Evolutionary conservation across 345 rosid genomes (phyloP), one percentile per base, ranked within the genome.

Genomic region (Gossypium sturtianum): DNA sequence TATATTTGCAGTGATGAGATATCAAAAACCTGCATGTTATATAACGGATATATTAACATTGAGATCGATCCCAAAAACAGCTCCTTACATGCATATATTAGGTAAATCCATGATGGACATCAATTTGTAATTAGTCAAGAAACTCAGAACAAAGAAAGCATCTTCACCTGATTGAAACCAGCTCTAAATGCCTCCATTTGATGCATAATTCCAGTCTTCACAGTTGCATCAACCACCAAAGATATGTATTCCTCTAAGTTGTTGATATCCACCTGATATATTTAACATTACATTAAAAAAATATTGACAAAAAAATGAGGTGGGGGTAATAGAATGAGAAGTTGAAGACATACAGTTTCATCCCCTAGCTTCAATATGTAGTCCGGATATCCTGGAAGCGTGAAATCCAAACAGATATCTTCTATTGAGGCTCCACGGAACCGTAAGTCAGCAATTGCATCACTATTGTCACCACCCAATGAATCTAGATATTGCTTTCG

Each of bases 321-420:
- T 49, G 52, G 43, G 73, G 15, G 53, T 15, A 25, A 47, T 13
- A 27, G 5, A 38, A 41, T 67, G 57, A 67, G 16, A 71, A 29
- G 70, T 68, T 20, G 49, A 49, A 68, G 41, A 49, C 61, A 38
- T 90, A 96, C 99, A 76, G 74, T 86, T 82, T 88, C 95, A 80
- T 91, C 97, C 77, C 93, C 98, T 23, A 84, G 76, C 83, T 85
- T 93, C 86, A 96, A 72, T 71, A 83, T 81, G 81, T 86, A 96
- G 68, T 93, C 97, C 12, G 98, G 97, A 82, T 90, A 91, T 54
- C 99, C 97, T 70, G 98, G 99, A 75, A 96, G 91, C 9, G 97
- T 87, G 80, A 96, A 96, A 79, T 91, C 97, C 76, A 96, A 83
- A 88, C 83, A 90, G 75, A 96, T 97, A 71, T 91, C 99, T 78